Base-by-base conservation (phyloP, 2,329 filamentous ascomycete species). In the Rasamsonia emersonii region DNA sequence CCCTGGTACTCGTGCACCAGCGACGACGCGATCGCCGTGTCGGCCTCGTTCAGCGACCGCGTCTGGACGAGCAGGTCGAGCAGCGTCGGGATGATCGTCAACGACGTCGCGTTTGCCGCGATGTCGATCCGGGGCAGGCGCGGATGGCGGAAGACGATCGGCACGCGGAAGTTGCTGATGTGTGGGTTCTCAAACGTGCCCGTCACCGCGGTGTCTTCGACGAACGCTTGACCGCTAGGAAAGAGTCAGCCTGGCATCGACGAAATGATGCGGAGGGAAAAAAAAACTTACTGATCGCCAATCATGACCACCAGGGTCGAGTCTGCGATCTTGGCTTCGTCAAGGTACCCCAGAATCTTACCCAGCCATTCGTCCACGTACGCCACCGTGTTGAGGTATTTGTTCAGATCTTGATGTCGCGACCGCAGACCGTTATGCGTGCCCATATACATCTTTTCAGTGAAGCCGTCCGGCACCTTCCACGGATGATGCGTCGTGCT, bases 221-320 rank as follows among this genome's bases (percentile, higher is more conserved):
- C 53, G 35, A 67, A 67, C 5, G 63, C 58, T 39, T 62, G 58
- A 18, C 62, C 62, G 38, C 49, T 48, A 8, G n/a, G 4, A 13
- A 13, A 1, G 2, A 21, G 20, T 35, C 18, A 38, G 24, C 8
- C 11, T 14, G 9, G 4, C 15, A 36, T 5, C 4, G 5, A 17
- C 30, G 9, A n/a, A n/a, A n/a, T n/a, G n/a, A n/a, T n/a, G n/a
- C n/a, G n/a, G n/a, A 8, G 14, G 30, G 9, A 26, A 11, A 13
- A 17, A 18, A 19, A 20, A 15, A 35, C 43, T 20, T 45, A 51
- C 46, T 61, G 62, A 40, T 68, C 65, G 11, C 65, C 65, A 4
- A 65, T 54, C n/a, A 67, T 44, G 2, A 68, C 59, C 1, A 68
- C 58, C 4, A 68, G 47, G 4, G 64, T 68, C 38, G 62, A 55